Conservation (phyloP, 179 eudicot species). For the Drosera spatulata region DNA sequence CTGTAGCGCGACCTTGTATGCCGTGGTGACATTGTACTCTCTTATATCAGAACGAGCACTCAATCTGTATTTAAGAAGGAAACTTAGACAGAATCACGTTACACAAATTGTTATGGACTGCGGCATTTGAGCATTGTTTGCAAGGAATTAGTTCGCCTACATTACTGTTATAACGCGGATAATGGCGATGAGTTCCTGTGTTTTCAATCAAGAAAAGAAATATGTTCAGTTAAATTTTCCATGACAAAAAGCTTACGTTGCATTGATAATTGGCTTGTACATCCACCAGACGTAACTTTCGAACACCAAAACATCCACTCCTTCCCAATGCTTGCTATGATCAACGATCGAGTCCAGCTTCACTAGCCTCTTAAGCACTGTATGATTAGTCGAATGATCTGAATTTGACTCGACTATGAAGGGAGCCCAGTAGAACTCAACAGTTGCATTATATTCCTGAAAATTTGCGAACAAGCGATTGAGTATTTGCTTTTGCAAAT, state of each 20-base stretch:
- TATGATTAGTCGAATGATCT: slow-evolving; percentile 77
- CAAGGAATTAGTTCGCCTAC: too few relatives aligned
- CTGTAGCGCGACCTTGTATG: slow-evolving; percentile 70
- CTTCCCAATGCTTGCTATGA: slow-evolving; percentile 68
- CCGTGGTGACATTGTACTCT: slow-evolving; percentile 72
- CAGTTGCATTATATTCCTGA: not conserved
- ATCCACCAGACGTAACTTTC: slow-evolving; percentile 18
- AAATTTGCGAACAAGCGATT: too few relatives aligned
- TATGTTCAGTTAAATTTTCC: too few relatives aligned
- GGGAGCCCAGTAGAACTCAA: slow-evolving; percentile 85
- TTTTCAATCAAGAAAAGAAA: too few relatives aligned
- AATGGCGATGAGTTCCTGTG: too few relatives aligned
- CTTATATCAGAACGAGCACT: slow-evolving; percentile 30
- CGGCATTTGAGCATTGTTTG: too few relatives aligned
- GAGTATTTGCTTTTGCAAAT: not conserved
- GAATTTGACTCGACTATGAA: slow-evolving; percentile 83
- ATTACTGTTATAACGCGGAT: too few relatives aligned
- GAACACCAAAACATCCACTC: slow-evolving; percentile 62
- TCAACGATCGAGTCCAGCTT: slow-evolving; percentile 62
- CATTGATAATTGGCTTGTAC: too few relatives aligned
- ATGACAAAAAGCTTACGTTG: too few relatives aligned
- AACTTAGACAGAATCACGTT: too few relatives aligned
- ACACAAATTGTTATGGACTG: too few relatives aligned
- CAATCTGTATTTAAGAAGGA: slow-evolving; percentile 20
- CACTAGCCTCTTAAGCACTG: slow-evolving; percentile 50